These are phyloP conservation scores for Candida orba DNA, from an alignment of 805 yeast genomes.

Conservation along the genomic window DNA sequence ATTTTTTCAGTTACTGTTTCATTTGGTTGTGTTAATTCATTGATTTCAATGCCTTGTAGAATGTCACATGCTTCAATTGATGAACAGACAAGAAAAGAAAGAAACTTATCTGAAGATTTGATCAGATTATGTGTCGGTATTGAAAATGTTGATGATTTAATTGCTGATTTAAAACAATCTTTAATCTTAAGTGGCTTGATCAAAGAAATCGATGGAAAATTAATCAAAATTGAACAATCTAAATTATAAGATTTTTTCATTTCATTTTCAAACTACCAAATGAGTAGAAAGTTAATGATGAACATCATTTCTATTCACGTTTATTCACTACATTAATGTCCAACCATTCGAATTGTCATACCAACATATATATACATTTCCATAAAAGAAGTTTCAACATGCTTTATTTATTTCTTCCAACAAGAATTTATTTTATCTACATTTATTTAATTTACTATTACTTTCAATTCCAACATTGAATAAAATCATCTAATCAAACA, in stretches of 20 bases:
- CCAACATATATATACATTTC: too few relatives aligned
- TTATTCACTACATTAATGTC: background rate
- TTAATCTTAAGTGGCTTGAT: slow-evolving; percentile 57
- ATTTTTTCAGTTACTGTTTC: slow-evolving; percentile 87
- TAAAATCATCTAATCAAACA: background rate
- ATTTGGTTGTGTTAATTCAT: slow-evolving; percentile 89
- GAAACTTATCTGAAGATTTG: slow-evolving; percentile 89
- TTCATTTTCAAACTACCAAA: background rate
- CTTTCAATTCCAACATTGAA: slow-evolving; percentile 19
- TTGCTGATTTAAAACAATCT: slow-evolving; percentile 72
- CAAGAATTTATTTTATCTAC: slow-evolving; percentile 1
- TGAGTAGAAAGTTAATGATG: too few relatives aligned
- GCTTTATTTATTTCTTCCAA: slow-evolving; percentile 5
- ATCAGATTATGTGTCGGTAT: slow-evolving; percentile 89
- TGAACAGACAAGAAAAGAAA: slow-evolving; percentile 74
- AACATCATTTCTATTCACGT: too few relatives aligned
- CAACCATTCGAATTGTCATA: background rate
- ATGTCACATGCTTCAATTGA: slow-evolving; percentile 98
- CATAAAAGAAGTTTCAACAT: slow-evolving; percentile 1
- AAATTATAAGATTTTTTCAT: slow-evolving; percentile 11
- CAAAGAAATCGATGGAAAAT: slow-evolving; percentile 24
- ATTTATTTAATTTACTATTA: background rate
- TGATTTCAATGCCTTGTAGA: slow-evolving; percentile 88
- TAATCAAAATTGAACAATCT: slow-evolving; percentile 14
- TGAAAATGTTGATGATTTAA: slow-evolving; percentile 73